These are phyloP conservation scores for Cornus suecica DNA, from an alignment of 148 eudicot species.

Conservation along the genomic window DNA sequence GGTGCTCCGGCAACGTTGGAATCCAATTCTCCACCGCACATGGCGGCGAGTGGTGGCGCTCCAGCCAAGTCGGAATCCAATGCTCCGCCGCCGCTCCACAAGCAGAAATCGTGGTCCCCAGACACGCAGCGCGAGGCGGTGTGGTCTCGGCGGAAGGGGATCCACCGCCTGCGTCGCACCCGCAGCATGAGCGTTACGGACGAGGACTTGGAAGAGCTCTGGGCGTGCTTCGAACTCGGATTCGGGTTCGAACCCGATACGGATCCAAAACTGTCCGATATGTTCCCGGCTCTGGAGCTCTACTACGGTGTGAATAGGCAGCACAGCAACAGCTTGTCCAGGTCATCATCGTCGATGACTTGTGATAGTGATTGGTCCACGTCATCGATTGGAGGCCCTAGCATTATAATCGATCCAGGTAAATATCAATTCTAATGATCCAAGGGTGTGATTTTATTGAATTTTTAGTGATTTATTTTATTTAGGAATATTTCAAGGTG, in stretches of 20 bases:
- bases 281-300: slow-evolving; percentile 42
- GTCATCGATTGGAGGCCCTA: slow-evolving; percentile 14
- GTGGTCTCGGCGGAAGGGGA: slow-evolving; percentile 16
- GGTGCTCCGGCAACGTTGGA: neutral
- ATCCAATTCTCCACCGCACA: neutral
- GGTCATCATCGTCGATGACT: slow-evolving; percentile 22
- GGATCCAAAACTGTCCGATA: slow-evolving; percentile 26
- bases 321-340: slow-evolving; percentile 15
- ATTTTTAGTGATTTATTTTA: neutral
- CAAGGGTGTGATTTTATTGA: neutral
- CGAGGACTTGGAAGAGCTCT: slow-evolving; percentile 42
- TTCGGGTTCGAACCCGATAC: slow-evolving; percentile 30
- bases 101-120: slow-evolving; percentile 41
- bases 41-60: neutral
- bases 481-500: slow-evolving; percentile 20
- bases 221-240: slow-evolving; percentile 42
- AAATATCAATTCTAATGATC: neutral
- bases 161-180: slow-evolving; percentile 4
- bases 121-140: slow-evolving; percentile 23
- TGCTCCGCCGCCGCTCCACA: slow-evolving; percentile 14
- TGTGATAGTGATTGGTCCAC: slow-evolving; percentile 16
- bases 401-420: slow-evolving; percentile 21
- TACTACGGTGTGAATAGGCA: slow-evolving; percentile 30
- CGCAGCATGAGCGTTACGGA: slow-evolving; percentile 33
- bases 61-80: neutral